Base-by-base conservation (phyloP, 2,329 filamentous ascomycete genomes). In the Penicillium fuscoglaucum region DNA sequence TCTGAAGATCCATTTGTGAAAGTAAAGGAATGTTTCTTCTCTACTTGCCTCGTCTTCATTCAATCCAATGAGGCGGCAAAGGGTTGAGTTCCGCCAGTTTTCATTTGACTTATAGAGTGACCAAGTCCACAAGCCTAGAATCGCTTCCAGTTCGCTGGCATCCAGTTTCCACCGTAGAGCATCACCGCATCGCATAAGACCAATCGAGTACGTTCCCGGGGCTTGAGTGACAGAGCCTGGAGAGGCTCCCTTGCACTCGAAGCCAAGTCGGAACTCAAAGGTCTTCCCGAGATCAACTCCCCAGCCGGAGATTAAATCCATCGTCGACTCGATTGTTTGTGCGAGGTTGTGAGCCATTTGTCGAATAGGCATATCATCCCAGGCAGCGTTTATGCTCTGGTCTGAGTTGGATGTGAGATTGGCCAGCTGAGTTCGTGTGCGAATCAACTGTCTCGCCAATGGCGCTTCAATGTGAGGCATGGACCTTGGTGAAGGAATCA, bases 81-180 rank as follows among this genome's bases (percentile, higher is more conserved):
- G 62, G 6, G 55, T 58, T 2, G 47, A 47, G 1, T 57, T 51
- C 0, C 52, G 48, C 64, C 65, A 68, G 3, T 61, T 51, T 9
- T 62, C 6, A 19, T 67, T 47, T 0, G 63, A 63, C 19, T 65
- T 68, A 15, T 66, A 54, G 1, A 75, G 29, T 0, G 71, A 74
- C 67, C 68, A 74, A 0, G 64, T 63, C 68, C 70, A 75, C 13
- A 75, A 53, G 1, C 73, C 72, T 10, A 75, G 37, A 0, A 75
- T 58, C 0, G 73, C 72, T 57, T 75, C 73, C 0, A 75, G 52
- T 13, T 73, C 63, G 17, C 61, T 52, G 10, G 35, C 44, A 19
- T 74, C 52, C 1, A 70, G 33, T 12, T 45, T 61, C 73, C 72
- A 74, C 15, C 59, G 52, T 3, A 68, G n/a, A 0, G 64, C 65